Base-by-base conservation (phyloP, 768 basidiomycete species). In the Mycena venus region DNA sequence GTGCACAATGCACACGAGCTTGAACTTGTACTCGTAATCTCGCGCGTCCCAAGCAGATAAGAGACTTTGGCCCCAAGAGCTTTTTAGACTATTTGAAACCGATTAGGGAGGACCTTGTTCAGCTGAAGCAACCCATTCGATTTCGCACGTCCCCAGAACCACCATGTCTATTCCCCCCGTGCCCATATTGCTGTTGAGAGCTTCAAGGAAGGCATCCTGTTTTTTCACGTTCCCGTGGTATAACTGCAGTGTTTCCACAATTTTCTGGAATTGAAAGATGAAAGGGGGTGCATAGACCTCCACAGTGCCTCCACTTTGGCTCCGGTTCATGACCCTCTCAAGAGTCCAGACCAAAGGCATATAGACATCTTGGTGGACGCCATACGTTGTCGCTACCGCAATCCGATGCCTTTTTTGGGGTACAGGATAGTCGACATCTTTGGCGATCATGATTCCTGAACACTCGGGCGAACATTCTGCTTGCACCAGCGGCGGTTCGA, bases 111-210 rank as follows among this genome's bases (percentile, higher is more conserved):
- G 23, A 10, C 29, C 53, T 19, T 0, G 3, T 2, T 14, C 38
- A 17, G 34, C 29, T 19, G 21, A 65, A 34, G 34, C 3, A n/a
- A 75, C 84, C 69, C 65, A 87, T 86, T 88, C 86, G 21, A 85
- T 64, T 73, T 88, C 87, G 77, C 87, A 88, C 15, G 86, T 87
- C 25, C 86, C 86, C 4, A 87, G 77, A 8, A 87, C 75, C 21
- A 87, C 76, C 62, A 85, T 36, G 70, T 86, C 86, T 17, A 85
- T 79, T 25, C 77, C 79, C 25, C 74, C 74, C 21, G 75, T 74
- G 6, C 71, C 79, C 38, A 55, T 72, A 23, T 78, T 70, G 27
- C 47, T 59, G 36, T 75, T 75, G 15, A 86, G 53, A n/a, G 80
- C 80, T 1, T 79, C 56, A 7, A 84, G 55, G 25, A 88, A 74